These are phyloP conservation scores for Digitaria exilis DNA, from an alignment of 202 grass and related monocot species.

Conservation along the genomic window DNA sequence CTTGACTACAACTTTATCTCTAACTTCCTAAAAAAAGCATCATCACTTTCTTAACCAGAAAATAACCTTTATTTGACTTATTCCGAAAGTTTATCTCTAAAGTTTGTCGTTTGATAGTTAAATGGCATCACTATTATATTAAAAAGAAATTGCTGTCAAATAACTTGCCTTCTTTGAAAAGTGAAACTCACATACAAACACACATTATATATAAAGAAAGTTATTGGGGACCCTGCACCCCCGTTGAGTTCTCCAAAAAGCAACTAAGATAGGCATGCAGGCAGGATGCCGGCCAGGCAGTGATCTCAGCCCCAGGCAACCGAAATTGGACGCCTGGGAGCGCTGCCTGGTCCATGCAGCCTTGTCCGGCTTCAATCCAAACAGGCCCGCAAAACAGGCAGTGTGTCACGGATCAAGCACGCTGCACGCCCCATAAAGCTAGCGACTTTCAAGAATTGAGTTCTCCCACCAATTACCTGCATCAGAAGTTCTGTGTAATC, in stretches of 20 bases:
- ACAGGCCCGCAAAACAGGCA: too few relatives aligned
- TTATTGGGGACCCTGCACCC: not conserved
- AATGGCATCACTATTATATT: not conserved
- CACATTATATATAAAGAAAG: not conserved
- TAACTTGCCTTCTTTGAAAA: not conserved
- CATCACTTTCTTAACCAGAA: not conserved
- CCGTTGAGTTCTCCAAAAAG: not conserved
- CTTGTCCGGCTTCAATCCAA: too few relatives aligned
- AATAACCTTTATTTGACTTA: not conserved
- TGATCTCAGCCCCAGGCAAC: too few relatives aligned
- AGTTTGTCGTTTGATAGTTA: not conserved
- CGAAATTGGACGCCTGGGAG: too few relatives aligned
- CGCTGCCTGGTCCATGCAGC: too few relatives aligned
- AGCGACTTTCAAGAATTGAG: not conserved
- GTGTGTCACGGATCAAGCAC: not conserved
- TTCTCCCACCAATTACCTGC: conserved; percentile 59
- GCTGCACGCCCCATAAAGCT: not conserved
- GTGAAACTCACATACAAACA: not conserved
- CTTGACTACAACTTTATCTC: not conserved
- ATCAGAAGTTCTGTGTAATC: conserved; percentile 77
- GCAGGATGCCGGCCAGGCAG: too few relatives aligned
- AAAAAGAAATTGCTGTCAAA: not conserved
- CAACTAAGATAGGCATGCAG: conserved; percentile 1
- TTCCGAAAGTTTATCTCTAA: too few relatives aligned
- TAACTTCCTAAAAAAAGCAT: not conserved